phyloP scores from a whole-genome alignment of 331 rosid genomes.

The Rosa hybrid region DNA sequence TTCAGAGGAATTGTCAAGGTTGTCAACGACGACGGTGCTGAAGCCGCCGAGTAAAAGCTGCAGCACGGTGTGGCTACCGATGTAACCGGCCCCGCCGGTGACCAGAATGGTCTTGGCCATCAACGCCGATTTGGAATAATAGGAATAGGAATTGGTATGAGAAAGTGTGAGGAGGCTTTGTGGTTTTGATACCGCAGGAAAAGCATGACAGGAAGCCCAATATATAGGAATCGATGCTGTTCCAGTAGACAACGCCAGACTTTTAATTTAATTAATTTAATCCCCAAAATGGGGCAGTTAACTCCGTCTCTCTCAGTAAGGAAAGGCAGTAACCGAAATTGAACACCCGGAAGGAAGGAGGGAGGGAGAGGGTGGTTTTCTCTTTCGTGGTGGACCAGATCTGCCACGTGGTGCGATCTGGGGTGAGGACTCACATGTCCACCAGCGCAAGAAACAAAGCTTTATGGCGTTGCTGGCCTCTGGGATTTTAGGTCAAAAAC shows the following conservation, averaged over 20 bases:
- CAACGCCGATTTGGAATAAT: not conserved
- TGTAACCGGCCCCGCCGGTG: slow-evolving; percentile 98
- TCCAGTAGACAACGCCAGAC: slow-evolving; percentile 13
- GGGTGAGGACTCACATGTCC: slow-evolving; percentile 15
- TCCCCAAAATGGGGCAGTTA: not conserved
- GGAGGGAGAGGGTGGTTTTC: not conserved
- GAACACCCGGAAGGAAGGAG: not conserved
- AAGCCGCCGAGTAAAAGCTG: slow-evolving; percentile 83
- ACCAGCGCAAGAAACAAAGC: not conserved
- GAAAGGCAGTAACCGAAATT: not conserved
- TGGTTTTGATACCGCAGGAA: not conserved
- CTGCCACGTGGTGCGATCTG: slow-evolving; percentile 25
- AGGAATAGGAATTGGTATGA: not conserved
- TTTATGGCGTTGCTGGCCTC: not conserved
- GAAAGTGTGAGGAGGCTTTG: not conserved
- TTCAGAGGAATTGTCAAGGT: slow-evolving; percentile 83
- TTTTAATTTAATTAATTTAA: not conserved
- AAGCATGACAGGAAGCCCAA: slow-evolving; percentile 15
- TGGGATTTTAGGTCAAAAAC: not conserved
- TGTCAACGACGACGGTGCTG: slow-evolving; percentile 72
- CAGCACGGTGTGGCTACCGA: slow-evolving; percentile 93
- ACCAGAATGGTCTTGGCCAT: slow-evolving; percentile 66
- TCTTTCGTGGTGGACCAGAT: slow-evolving; percentile 14
- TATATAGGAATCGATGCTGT: slow-evolving; percentile 10
- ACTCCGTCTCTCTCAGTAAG: not conserved